Percentiles rank a stretch among this genome's conserved stretches.
These are phyloP conservation scores for Lanzia echinophila DNA, from an alignment of 2,329 filamentous ascomycete species.

Conservation along the genomic window DNA sequence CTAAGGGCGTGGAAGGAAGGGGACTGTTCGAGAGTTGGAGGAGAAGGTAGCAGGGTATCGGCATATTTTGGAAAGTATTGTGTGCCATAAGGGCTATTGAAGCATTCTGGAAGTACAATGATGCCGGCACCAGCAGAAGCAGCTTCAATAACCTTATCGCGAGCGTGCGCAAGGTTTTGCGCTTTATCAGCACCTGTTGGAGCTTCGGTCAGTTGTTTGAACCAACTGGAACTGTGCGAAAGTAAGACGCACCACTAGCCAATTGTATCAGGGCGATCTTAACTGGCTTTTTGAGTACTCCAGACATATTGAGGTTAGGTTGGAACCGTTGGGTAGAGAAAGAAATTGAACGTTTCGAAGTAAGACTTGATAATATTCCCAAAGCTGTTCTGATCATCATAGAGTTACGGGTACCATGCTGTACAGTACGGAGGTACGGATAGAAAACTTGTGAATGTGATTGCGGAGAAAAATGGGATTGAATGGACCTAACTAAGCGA, in stretches of 20 bases:
- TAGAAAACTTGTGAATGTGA: too few species aligned
- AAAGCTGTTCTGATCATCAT: conserved; percentile 5
- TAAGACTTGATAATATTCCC: conserved; percentile 7
- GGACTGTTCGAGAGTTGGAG: conserved; percentile 61
- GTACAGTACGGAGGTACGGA: neutral
- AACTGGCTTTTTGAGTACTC: conserved; percentile 64
- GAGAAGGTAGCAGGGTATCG: conserved; percentile 75
- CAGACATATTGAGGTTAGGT: conserved; percentile 23
- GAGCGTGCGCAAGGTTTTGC: conserved; percentile 74
- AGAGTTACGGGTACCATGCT: too few species aligned
- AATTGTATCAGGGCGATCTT: conserved; percentile 80
- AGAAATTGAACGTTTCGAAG: neutral
- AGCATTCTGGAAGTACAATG: conserved; percentile 93
- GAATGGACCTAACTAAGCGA: too few species aligned
- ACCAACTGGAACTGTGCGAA: neutral
- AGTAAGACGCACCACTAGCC: conserved; percentile 50
- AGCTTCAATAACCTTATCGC: conserved; percentile 75
- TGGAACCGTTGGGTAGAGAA: conserved; percentile 7
- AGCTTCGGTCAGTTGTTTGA: conserved; percentile 21
- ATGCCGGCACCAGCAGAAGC: conserved; percentile 70
- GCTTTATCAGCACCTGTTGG: conserved; percentile 67
- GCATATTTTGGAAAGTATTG: conserved; percentile 89
- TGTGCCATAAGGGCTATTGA: conserved; percentile 95
- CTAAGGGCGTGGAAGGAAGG: conserved; percentile 84
- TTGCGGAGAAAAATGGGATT: neutral